Evolutionary conservation across 2,329 filamentous ascomycete species (phyloP).

Genomic region (Exserohilum rostratum): DNA sequence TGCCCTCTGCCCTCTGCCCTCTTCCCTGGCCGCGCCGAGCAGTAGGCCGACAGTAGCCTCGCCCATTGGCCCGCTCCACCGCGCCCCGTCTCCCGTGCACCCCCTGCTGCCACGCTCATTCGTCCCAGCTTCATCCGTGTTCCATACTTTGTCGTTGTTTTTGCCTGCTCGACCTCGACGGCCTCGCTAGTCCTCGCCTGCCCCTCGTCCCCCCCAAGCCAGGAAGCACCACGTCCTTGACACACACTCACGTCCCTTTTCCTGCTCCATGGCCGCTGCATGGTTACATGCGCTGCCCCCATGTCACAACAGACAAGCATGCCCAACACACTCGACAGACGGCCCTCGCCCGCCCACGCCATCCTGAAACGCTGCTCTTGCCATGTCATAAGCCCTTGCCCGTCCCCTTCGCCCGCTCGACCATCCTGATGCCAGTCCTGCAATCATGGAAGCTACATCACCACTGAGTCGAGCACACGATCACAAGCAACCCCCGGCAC

Average conservation of each 20-base stretch:
- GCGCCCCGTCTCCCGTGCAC: neutral
- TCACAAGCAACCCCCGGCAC: neutral
- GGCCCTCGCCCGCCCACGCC: neutral
- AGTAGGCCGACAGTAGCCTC: neutral
- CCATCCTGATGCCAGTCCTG: neutral
- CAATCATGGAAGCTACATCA: neutral
- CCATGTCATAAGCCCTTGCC: neutral
- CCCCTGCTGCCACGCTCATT: neutral
- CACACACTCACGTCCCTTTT: slow-evolving; percentile 1
- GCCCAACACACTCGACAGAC: neutral
- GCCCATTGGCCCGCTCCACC: neutral
- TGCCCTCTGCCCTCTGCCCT: too few relatives aligned
- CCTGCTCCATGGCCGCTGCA: neutral
- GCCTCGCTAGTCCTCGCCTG: neutral
- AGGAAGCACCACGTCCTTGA: neutral
- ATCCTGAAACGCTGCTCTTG: neutral
- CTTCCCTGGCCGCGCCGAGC: neutral
- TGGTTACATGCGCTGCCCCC: neutral
- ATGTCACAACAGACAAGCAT: neutral
- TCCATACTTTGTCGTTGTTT: slow-evolving; percentile 1
- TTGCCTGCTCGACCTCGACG: neutral
- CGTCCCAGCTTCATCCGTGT: neutral
- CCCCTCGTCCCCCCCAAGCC: neutral
- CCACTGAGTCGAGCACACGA: neutral
- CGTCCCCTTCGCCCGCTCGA: neutral